Evolutionary conservation across 805 yeast genomes (phyloP).

Genomic region (Nakazawaea laoshanensis): DNA sequence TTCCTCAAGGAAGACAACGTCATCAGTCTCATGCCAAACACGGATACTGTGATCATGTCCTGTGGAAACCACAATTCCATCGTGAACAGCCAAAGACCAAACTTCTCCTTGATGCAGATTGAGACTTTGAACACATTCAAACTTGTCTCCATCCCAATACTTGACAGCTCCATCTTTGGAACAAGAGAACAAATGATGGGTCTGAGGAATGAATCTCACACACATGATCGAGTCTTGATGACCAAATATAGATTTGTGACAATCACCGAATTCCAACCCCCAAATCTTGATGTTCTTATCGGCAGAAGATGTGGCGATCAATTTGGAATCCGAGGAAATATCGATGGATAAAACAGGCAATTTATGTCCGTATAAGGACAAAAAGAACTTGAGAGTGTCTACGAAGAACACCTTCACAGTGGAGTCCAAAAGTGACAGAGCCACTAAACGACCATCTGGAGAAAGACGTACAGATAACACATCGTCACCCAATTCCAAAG

Average conservation of each 20-base stretch:
- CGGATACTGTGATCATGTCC: constrained; percentile 93
- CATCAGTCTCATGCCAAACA: constrained; percentile 90
- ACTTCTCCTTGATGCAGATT: constrained; percentile 88
- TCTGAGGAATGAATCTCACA: constrained; percentile 75
- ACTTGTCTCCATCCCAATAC: constrained; percentile 98
- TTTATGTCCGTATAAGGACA: constrained; percentile 92
- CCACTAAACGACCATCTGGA: constrained; percentile 68
- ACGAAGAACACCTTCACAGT: constrained; percentile 92
- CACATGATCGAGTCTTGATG: constrained; percentile 94
- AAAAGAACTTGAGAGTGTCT: constrained; percentile 79
- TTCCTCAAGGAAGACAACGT: constrained; percentile 94
- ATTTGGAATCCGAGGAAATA: constrained; percentile 80
- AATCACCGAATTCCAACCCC: constrained; percentile 99
- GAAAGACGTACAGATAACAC: constrained; percentile 73
- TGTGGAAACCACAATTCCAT: constrained; percentile 72
- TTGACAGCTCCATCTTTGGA: constrained; percentile 86
- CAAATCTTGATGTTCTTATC: constrained; percentile 96
- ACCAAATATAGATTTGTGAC: constrained; percentile 93
- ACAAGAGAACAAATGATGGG: constrained; percentile 83
- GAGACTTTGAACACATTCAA: constrained; percentile 84
- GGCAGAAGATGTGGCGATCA: constrained; percentile 89
- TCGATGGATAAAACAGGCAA: constrained; percentile 91
- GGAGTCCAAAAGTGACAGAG: constrained; percentile 81
- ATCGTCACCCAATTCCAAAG: constrained; percentile 82
- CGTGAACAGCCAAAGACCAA: constrained; percentile 83